Evolutionary conservation across 495 filamentous ascomycete genomes (phyloP), one percentile per base, ranked within the genome.

Genomic region (Barbatosphaeria neglecta): DNA sequence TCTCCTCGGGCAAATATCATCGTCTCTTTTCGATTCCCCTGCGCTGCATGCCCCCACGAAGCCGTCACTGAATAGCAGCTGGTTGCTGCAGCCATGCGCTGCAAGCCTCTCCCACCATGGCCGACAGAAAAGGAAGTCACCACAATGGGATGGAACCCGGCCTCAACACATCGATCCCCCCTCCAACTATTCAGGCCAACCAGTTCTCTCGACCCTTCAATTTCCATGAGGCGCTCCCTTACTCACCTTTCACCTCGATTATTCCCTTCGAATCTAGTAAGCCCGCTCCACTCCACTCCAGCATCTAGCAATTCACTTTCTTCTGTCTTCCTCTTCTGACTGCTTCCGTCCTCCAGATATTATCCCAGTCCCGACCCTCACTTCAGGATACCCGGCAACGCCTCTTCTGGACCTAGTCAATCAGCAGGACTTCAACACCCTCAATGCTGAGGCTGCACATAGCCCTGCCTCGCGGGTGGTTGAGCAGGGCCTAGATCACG

Each of bases 231-330:
- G 90, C 90, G 9, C 69, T 99, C 37, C 87, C 87, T 28, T 95
- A 83, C 64, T 90, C 93, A 15, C 90, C 92, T 2, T 82, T 96
- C 62, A 87, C 86, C 19, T 93, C 87, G 19, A 80, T 95, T 45
- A 76, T 90, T 43, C 83, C 93, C 4, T 94, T 96, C 65, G 81
- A 81, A 50, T 72, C 90, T 49, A 82, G 92, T 94, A 69, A 50
- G 60, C 41, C 48, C 20, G 37, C 31, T 38, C 27, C 15, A 33
- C 28, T n/a, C 25, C 20, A 17, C 44, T 28, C 8, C 22, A 15
- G 6, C 19, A 46, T 37, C n/a, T n/a, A n/a, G n/a, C n/a, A n/a
- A 16, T 41, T 8, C n/a, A 41, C 37, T 15, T 27, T 42, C 19
- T 48, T 43, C 24, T 50, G 42, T 33, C 41, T 41, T 50, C 50